Evolutionary conservation across 371 early-diverging fungal species (phyloP).

Genomic region (Actinomortierella wolfii): DNA sequence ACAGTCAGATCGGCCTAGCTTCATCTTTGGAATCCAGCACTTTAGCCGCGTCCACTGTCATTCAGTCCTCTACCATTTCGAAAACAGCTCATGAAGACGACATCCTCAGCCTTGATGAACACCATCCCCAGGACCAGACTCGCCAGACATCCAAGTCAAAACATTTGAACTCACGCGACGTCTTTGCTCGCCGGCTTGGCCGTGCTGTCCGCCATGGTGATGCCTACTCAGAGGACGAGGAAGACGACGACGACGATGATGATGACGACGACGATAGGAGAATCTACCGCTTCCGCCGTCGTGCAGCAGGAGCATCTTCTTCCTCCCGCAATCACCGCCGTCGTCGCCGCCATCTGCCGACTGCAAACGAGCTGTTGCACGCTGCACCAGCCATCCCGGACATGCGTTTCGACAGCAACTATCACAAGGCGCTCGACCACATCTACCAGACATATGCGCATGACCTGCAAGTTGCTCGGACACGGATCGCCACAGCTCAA

Average conservation of each 20-base stretch:
- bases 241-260: slow-evolving; percentile 6
- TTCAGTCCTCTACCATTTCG: too few species aligned
- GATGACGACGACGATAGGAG: not conserved
- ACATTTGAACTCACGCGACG: too few species aligned
- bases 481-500: too few species aligned
- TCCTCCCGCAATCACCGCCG: slow-evolving; percentile 6
- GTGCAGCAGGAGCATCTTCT: not conserved
- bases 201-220: not conserved
- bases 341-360: slow-evolving; percentile 18
- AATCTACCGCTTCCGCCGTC: too few species aligned
- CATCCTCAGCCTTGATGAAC: too few species aligned
- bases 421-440: slow-evolving; percentile 37
- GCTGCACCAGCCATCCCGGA: slow-evolving; percentile 40
- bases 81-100: too few species aligned
- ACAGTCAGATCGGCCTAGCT: too few species aligned
- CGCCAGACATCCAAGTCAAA: too few species aligned
- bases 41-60: too few species aligned
- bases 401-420: slow-evolving; percentile 41
- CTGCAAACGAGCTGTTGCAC: slow-evolving; percentile 31
- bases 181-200: too few species aligned
- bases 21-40: too few species aligned
- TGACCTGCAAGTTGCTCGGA: slow-evolving; percentile 3
- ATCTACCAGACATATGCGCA: slow-evolving; percentile 26
- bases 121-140: too few species aligned
- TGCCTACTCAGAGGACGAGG: not conserved